Percentiles rank a stretch among this genome's conserved stretches.
These are phyloP conservation scores for Cyberlindnera xylosilytica DNA, from an alignment of 805 yeast species.

Conservation along the genomic window DNA sequence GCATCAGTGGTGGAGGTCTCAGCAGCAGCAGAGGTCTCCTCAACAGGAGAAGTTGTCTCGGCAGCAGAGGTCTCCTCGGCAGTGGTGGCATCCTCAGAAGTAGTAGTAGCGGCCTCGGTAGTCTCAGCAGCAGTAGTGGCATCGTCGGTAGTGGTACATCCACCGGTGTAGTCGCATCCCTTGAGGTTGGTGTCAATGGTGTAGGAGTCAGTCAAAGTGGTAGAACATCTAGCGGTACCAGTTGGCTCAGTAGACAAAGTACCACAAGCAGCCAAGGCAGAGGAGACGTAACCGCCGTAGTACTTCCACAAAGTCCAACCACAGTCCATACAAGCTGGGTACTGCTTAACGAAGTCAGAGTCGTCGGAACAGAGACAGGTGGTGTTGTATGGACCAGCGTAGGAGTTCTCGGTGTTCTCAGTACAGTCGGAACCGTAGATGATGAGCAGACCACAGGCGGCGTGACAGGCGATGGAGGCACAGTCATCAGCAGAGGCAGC, in stretches of 20 bases:
- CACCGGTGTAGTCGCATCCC: constrained; percentile 14
- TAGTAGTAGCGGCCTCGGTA: constrained; percentile 12
- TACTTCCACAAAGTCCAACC: constrained; percentile 38
- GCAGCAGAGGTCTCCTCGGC: constrained; percentile 17
- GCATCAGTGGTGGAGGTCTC: constrained; percentile 14
- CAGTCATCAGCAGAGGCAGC: constrained; percentile 24
- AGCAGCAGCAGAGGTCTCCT: constrained; percentile 12
- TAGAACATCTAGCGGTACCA: constrained; percentile 23
- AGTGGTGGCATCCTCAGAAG: constrained; percentile 13
- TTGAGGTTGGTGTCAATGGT: constrained; percentile 13
- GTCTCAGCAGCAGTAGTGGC: constrained; percentile 15
- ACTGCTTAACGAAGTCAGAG: constrained; percentile 20
- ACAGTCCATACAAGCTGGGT: constrained; percentile 33
- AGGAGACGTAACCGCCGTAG: constrained; percentile 29
- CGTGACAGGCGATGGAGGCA: constrained; percentile 33
- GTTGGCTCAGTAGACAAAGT: constrained; percentile 29
- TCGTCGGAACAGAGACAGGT: constrained; percentile 26
- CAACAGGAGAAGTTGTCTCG: constrained; percentile 1
- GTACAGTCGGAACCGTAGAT: constrained; percentile 33
- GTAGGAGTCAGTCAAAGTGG: constrained; percentile 19
- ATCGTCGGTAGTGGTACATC: constrained; percentile 6
- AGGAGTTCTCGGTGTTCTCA: constrained; percentile 24
- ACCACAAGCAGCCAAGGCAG: constrained; percentile 29
- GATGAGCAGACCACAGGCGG: constrained; percentile 34
- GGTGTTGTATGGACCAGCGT: constrained; percentile 23